These are phyloP conservation scores for Penicilliopsis zonata DNA, from an alignment of 495 filamentous ascomycete genomes.

Conservation along the genomic window DNA sequence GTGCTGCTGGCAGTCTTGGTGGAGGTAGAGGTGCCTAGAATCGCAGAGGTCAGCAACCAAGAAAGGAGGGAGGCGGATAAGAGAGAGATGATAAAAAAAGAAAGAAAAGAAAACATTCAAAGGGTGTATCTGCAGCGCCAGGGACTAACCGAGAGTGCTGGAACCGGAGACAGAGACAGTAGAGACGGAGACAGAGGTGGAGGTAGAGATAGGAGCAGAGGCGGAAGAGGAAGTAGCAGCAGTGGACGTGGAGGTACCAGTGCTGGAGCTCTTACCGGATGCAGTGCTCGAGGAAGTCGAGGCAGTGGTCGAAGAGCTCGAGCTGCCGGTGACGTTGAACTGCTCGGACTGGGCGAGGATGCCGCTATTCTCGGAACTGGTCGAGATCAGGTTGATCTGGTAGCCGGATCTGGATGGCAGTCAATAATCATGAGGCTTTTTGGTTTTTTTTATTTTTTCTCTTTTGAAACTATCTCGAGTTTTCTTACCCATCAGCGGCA, in stretches of 20 bases:
- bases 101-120: not conserved
- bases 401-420: no score
- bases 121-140: not conserved
- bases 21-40: not conserved
- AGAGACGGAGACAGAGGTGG: constrained; percentile 2
- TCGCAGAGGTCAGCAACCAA: no score
- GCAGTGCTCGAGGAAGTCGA: constrained; percentile 3
- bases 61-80: not conserved
- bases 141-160: constrained; percentile 2
- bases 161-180: constrained; percentile 4
- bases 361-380: constrained; percentile 14
- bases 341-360: constrained; percentile 21
- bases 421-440: no score
- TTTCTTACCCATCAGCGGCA: no score
- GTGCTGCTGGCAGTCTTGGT: not conserved
- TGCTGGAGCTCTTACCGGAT: constrained; percentile 1
- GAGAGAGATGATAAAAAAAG: not conserved
- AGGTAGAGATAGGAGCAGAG: constrained; percentile 1
- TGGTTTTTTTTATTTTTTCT: no score
- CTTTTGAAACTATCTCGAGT: no score
- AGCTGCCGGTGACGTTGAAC: constrained; percentile 13
- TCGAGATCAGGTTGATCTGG: constrained; percentile 22
- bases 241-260: constrained; percentile 1
- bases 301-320: constrained; percentile 4
- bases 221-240: constrained; percentile 2